Conservation (phyloP, 139 green algal species). For the Haematococcus lacustris region DNA sequence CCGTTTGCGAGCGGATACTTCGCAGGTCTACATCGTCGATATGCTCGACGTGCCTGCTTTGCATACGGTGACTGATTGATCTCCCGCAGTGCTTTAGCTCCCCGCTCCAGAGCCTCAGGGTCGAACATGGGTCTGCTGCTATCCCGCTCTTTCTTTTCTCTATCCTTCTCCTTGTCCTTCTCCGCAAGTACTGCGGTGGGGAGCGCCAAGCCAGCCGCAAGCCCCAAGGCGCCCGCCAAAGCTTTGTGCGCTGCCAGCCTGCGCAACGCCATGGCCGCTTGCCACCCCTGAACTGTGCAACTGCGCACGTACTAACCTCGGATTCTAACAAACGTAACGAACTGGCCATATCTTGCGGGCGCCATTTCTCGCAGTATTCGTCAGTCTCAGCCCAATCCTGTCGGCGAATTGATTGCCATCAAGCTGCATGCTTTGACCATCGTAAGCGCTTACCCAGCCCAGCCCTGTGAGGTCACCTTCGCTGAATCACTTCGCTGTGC, state of each 20-base stretch:
- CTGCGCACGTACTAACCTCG: background rate
- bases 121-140: conserved; percentile 82
- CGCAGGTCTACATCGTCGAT: too few relatives aligned
- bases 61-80: conserved; percentile 89
- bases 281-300: background rate
- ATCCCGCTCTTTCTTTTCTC: background rate
- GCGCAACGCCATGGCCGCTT: background rate
- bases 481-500: too few relatives aligned
- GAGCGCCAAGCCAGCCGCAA: background rate
- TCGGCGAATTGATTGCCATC: too few relatives aligned
- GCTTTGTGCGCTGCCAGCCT: too few relatives aligned
- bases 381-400: too few relatives aligned
- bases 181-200: conserved; percentile 8
- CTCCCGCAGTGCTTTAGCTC: conserved; percentile 91
- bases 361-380: background rate
- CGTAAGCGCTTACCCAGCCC: too few relatives aligned
- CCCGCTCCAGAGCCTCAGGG: conserved; percentile 92
- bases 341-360: background rate
- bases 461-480: too few relatives aligned
- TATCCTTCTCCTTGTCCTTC: conserved; percentile 15
- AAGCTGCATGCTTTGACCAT: too few relatives aligned
- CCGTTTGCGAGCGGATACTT: too few relatives aligned
- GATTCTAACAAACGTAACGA: background rate
- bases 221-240: background rate
- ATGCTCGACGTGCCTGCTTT: too few relatives aligned